phyloP scores from a whole-genome alignment of 148 eudicot species.

The Pouteria glomerata region DNA sequence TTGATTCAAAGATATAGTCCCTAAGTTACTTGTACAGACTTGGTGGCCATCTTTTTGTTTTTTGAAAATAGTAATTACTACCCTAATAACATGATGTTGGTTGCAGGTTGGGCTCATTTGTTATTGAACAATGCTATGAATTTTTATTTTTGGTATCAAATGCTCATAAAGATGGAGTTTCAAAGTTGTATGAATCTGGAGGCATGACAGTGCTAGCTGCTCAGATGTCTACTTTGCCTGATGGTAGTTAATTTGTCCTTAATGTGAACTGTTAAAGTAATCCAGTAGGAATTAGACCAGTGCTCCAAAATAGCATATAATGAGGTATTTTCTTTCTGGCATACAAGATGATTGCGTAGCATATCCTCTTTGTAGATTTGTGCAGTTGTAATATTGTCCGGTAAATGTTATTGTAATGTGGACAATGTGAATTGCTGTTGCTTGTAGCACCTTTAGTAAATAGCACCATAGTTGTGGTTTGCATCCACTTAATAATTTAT shows the following conservation, averaged over 20 bases:
- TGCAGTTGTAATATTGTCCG: background rate
- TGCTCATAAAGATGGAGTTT: conserved; percentile 48
- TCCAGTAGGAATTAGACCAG: background rate
- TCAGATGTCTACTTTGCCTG: conserved; percentile 50
- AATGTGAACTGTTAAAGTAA: conserved; percentile 1
- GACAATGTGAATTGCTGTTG: background rate
- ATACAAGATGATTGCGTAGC: background rate
- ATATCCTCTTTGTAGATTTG: background rate
- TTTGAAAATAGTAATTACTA: too few relatives aligned
- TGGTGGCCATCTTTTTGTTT: too few relatives aligned
- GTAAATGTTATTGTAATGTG: background rate
- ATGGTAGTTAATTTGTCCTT: conserved; percentile 35
- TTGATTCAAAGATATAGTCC: background rate
- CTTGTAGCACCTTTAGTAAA: background rate
- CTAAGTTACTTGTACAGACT: background rate
- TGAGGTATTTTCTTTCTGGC: background rate
- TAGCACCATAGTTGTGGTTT: background rate
- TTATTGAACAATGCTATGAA: conserved; percentile 66
- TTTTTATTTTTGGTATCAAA: conserved; percentile 45
- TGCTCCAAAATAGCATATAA: background rate
- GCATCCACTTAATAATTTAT: background rate
- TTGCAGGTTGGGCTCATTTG: conserved; percentile 41
- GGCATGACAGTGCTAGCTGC: conserved; percentile 54
- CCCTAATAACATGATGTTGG: background rate
- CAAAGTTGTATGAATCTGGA: conserved; percentile 43